Evolutionary conservation across 805 yeast species (phyloP).

Genomic region (Priceomyces carsonii): DNA sequence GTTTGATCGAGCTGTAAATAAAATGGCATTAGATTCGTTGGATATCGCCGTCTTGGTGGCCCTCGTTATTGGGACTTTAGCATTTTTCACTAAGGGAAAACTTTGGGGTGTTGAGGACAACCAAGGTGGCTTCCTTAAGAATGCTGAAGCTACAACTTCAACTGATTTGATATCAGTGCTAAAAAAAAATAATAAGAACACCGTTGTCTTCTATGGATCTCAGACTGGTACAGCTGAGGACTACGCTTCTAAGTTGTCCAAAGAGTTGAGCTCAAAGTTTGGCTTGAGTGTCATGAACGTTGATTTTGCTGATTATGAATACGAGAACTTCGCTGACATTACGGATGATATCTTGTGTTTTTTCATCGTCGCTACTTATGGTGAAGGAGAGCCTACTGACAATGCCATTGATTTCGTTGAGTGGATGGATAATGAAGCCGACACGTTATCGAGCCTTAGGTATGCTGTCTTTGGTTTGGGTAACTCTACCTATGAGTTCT

Average conservation of each 20-base stretch:
- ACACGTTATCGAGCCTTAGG: constrained; percentile 56
- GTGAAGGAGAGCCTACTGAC: constrained; percentile 98
- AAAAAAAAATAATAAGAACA: constrained; percentile 64
- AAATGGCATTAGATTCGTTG: constrained; percentile 66
- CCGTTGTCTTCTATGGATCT: constrained; percentile 84
- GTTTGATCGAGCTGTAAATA: too few relatives aligned
- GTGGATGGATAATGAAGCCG: constrained; percentile 59
- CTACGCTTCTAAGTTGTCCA: constrained; percentile 85
- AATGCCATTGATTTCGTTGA: constrained; percentile 82
- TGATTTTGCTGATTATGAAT: constrained; percentile 87
- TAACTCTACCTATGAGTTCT: constrained; percentile 91
- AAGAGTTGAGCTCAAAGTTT: constrained; percentile 81
- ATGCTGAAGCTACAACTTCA: constrained; percentile 35
- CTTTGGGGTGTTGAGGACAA: constrained; percentile 39
- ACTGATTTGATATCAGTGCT: constrained; percentile 63
- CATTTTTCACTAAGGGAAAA: constrained; percentile 66
- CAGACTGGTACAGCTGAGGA: constrained; percentile 99
- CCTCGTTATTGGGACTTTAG: constrained; percentile 62
- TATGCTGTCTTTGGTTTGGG: constrained; percentile 90
- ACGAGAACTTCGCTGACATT: constrained; percentile 68
- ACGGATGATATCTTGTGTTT: constrained; percentile 57
- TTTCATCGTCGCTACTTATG: constrained; percentile 88
- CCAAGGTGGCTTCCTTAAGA: constrained; percentile 31
- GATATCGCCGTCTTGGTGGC: constrained; percentile 70
- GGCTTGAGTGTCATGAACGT: constrained; percentile 82